phyloP scores from a whole-genome alignment of 1,284 basidiomycete genomes.

The Veloboletus limbatus region DNA sequence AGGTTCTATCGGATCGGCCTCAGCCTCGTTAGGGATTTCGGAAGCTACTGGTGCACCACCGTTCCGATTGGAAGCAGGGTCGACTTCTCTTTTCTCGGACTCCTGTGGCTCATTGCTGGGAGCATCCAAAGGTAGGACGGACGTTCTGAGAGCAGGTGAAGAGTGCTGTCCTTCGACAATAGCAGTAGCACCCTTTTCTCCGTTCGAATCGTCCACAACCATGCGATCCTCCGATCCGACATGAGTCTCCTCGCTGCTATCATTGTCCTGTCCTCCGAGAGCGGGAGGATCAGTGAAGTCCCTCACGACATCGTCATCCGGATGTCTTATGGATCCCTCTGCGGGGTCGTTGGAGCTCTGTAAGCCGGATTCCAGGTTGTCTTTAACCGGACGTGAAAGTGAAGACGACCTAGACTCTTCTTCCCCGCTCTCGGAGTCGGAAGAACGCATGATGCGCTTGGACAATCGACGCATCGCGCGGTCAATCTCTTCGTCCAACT shows the following conservation, averaged over 20 bases:
- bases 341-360: not conserved
- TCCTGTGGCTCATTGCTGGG: not conserved
- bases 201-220: constrained; percentile 13
- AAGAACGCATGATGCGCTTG: constrained; percentile 12
- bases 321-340: not conserved
- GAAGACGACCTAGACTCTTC: constrained; percentile 17
- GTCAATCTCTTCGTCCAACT: constrained; percentile 19
- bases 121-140: not conserved
- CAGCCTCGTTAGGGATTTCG: constrained; percentile 12
- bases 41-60: not conserved
- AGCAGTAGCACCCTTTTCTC: constrained; percentile 3
- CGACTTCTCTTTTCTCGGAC: not conserved
- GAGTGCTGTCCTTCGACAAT: not conserved
- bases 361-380: not conserved
- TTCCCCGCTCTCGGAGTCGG: constrained; percentile 24
- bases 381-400: not conserved
- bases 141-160: not conserved
- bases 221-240: constrained; percentile 22
- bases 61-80: not conserved
- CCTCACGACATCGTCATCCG: constrained; percentile 7
- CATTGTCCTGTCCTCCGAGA: constrained; percentile 2
- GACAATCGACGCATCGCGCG: constrained; percentile 10
- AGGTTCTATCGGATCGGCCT: constrained; percentile 34
- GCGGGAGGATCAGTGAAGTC: not conserved
- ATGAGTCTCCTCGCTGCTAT: constrained; percentile 21